Percentiles rank a stretch among this genome's conserved stretches.
These are phyloP conservation scores for Epichloe sylvatica DNA, from an alignment of 2,329 filamentous ascomycete species.

Conservation along the genomic window DNA sequence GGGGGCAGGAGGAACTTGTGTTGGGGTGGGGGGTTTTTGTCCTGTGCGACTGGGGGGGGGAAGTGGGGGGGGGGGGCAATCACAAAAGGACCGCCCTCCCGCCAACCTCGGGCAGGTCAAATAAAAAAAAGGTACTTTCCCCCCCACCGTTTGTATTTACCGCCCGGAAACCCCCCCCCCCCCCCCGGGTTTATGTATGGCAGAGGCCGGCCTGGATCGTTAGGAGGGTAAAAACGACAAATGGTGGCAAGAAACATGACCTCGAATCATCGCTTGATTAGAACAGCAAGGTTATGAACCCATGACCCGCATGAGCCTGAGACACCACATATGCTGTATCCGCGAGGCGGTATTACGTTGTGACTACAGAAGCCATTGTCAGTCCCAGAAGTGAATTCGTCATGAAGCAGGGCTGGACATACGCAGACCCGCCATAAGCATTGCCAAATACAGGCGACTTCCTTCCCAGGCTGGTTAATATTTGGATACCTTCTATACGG, in stretches of 20 bases:
- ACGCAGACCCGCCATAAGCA: constrained; percentile 65
- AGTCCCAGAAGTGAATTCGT: neutral
- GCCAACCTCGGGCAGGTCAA: too few relatives aligned
- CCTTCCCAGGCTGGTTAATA: constrained; percentile 78
- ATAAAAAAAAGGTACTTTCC: too few relatives aligned
- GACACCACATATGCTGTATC: constrained; percentile 78
- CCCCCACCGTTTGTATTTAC: too few relatives aligned
- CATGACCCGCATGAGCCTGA: constrained; percentile 68
- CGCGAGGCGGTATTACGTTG: constrained; percentile 75
- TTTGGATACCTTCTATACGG: constrained; percentile 80
- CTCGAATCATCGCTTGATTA: constrained; percentile 35
- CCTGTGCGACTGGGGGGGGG: too few relatives aligned
- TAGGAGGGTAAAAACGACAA: neutral
- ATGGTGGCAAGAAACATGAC: neutral
- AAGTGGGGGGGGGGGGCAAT: too few relatives aligned
- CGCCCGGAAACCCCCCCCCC: neutral
- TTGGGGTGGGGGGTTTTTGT: too few relatives aligned
- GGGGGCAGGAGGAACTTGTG: too few relatives aligned
- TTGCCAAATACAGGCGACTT: constrained; percentile 80
- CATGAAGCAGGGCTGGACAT: constrained; percentile 27
- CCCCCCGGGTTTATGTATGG: neutral
- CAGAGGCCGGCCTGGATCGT: neutral
- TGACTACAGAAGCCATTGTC: constrained; percentile 41
- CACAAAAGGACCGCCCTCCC: too few relatives aligned
- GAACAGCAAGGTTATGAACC: constrained; percentile 74